Evolutionary conservation across 768 basidiomycete genomes (phyloP).

Genomic region (Trametes punicea): DNA sequence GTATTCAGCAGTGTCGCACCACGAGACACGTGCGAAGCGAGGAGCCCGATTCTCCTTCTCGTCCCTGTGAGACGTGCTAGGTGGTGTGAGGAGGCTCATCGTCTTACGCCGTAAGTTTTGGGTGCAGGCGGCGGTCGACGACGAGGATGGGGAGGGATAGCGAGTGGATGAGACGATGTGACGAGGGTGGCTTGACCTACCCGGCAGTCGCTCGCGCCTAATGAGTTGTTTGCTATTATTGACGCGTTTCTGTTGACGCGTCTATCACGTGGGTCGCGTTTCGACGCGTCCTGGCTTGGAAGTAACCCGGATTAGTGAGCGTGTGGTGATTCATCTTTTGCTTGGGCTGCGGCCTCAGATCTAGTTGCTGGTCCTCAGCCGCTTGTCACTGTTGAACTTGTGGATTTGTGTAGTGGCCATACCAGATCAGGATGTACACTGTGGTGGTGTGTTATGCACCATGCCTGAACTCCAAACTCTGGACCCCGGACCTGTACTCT

Average conservation of each 20-base stretch:
- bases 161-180: conserved; percentile 8
- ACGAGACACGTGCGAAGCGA: conserved; percentile 21
- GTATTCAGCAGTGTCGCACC: conserved; percentile 20
- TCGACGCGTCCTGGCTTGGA: neutral
- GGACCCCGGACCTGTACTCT: too few relatives aligned
- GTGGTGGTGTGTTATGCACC: too few relatives aligned
- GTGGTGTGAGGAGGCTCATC: conserved; percentile 26
- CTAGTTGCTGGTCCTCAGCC: too few relatives aligned
- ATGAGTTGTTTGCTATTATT: conserved; percentile 15
- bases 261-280: conserved; percentile 14
- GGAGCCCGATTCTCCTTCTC: conserved; percentile 24
- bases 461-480: too few relatives aligned
- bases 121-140: neutral
- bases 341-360: too few relatives aligned
- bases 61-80: conserved; percentile 23
- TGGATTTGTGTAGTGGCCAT: too few relatives aligned
- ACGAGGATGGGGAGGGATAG: neutral
- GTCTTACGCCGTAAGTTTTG: neutral
- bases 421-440: too few relatives aligned
- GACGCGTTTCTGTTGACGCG: conserved; percentile 25
- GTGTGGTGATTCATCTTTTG: too few relatives aligned
- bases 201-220: conserved; percentile 10
- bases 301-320: too few relatives aligned
- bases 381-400: too few relatives aligned
- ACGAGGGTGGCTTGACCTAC: conserved; percentile 2